Percentiles rank a stretch among this genome's conserved stretches.
phyloP scores from a whole-genome alignment of 106 monocot species.

The Apostasia ramifera region DNA sequence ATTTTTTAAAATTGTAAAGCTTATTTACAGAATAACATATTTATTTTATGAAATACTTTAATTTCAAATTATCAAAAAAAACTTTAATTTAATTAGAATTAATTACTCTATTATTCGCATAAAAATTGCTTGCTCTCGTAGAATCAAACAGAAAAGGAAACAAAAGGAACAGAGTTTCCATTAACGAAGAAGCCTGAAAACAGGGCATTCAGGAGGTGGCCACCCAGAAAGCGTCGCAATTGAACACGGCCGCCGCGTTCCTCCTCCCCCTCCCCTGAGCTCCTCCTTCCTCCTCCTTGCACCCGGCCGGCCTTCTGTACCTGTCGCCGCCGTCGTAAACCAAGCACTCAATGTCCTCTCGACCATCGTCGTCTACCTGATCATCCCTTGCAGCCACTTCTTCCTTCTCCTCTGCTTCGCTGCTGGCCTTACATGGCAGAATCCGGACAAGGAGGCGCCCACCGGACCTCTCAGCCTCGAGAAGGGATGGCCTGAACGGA shows the following conservation, averaged over 20 bases:
- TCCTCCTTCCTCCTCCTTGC: conserved; percentile 6
- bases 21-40: too few relatives aligned
- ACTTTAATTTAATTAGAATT: too few relatives aligned
- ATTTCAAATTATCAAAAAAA: too few relatives aligned
- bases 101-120: too few relatives aligned
- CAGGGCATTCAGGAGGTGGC: not conserved
- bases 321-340: not conserved
- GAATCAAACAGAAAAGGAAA: too few relatives aligned
- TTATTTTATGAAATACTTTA: too few relatives aligned
- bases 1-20: too few relatives aligned
- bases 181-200: too few relatives aligned
- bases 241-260: not conserved
- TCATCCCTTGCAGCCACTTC: not conserved
- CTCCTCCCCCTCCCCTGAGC: not conserved
- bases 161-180: too few relatives aligned
- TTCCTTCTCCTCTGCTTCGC: not conserved
- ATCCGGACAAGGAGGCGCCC: not conserved
- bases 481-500: not conserved
- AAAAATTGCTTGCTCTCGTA: too few relatives aligned
- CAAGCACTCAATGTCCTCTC: not conserved
- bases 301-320: conserved; percentile 1
- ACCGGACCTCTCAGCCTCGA: not conserved
- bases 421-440: not conserved
- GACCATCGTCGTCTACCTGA: not conserved
- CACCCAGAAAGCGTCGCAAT: not conserved